Conservation (phyloP, 306 rosid species). For the Astragalus membranaceus region DNA sequence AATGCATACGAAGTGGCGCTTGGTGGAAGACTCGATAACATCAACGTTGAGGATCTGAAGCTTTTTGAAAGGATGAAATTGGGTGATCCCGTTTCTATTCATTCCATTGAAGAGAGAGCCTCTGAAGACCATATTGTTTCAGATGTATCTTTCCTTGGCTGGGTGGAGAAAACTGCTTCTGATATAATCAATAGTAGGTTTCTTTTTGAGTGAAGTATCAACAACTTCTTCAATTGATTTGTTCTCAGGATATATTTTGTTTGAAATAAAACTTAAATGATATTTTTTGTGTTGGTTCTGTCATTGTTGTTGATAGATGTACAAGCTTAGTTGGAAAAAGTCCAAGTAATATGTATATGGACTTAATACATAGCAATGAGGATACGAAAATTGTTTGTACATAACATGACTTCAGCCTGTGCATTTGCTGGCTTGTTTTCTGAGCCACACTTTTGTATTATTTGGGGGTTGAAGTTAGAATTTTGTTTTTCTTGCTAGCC, state of each 20-base stretch:
- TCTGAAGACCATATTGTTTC: slow-evolving; percentile 33
- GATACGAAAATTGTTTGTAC: background rate
- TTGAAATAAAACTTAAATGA: background rate
- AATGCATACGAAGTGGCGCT: slow-evolving; percentile 51
- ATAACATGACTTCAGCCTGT: background rate
- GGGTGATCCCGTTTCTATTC: slow-evolving; percentile 57
- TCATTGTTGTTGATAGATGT: background rate
- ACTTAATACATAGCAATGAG: background rate
- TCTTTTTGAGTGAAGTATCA: slow-evolving; percentile 17
- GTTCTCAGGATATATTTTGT: background rate
- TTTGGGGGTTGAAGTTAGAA: background rate
- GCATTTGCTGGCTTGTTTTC: background rate
- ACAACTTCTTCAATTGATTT: background rate
- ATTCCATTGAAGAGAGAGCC: slow-evolving; percentile 44
- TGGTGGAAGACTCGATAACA: slow-evolving; percentile 37
- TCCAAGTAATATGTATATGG: background rate
- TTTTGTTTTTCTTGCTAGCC: background rate
- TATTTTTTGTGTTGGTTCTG: slow-evolving; percentile 3
- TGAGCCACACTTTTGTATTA: background rate
- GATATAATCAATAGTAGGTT: slow-evolving; percentile 75
- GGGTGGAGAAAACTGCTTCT: slow-evolving; percentile 66
- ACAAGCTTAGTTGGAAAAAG: background rate
- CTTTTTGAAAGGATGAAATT: slow-evolving; percentile 42
- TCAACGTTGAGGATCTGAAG: slow-evolving; percentile 32
- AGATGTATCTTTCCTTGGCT: slow-evolving; percentile 65